Conservation (phyloP, 768 basidiomycete genomes). For the Termitomyces sp. region DNA sequence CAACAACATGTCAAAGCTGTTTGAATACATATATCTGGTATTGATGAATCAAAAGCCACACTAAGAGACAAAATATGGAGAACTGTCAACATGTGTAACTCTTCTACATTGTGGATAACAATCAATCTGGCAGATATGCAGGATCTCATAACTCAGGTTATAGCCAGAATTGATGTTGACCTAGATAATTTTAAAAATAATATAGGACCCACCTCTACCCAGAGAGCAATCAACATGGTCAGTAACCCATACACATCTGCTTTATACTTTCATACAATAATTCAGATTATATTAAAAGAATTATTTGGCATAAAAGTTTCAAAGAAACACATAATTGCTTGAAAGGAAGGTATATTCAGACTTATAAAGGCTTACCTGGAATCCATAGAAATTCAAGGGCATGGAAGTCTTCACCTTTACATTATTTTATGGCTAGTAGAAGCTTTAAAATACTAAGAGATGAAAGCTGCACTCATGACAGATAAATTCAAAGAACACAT, state of each 20-base stretch:
- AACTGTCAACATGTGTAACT: slow-evolving; percentile 22
- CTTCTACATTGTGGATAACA: slow-evolving; percentile 39
- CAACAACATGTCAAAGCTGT: slow-evolving; percentile 22
- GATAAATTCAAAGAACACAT: slow-evolving; percentile 26
- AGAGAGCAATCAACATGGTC: slow-evolving; percentile 25
- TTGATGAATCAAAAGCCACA: slow-evolving; percentile 25
- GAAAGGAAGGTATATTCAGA: slow-evolving; percentile 30
- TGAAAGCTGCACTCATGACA: slow-evolving; percentile 16
- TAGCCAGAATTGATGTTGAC: slow-evolving; percentile 40
- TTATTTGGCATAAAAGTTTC: slow-evolving; percentile 28
- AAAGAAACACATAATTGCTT: background rate
- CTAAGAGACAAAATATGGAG: slow-evolving; percentile 33
- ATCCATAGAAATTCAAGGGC: slow-evolving; percentile 36
- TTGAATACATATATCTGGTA: slow-evolving; percentile 21
- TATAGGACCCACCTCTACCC: slow-evolving; percentile 18
- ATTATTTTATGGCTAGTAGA: slow-evolving; percentile 33
- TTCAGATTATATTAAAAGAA: slow-evolving; percentile 23
- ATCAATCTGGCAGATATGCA: slow-evolving; percentile 38
- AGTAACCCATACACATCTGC: slow-evolving; percentile 38
- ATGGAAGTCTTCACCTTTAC: slow-evolving; percentile 38
- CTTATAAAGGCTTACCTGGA: slow-evolving; percentile 30
- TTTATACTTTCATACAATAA: slow-evolving; percentile 35
- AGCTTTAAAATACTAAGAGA: slow-evolving; percentile 20
- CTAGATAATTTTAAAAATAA: slow-evolving; percentile 30
- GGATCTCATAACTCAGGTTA: slow-evolving; percentile 41